phyloP scores from a whole-genome alignment of 768 basidiomycete species.

The Phanerochaete carnosa region DNA sequence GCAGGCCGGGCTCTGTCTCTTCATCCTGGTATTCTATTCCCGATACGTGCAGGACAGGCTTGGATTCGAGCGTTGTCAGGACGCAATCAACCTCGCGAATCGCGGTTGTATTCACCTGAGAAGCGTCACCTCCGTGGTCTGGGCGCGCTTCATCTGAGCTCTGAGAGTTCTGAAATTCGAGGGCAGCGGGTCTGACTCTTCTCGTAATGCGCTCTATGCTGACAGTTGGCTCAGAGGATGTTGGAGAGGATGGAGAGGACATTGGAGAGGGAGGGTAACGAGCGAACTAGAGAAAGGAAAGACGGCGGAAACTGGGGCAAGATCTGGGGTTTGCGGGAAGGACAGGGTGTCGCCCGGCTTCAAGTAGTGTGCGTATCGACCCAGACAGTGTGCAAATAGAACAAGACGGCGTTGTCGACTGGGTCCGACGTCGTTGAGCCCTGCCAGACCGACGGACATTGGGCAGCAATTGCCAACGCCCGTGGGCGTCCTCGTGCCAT shows the following conservation, averaged over 20 bases:
- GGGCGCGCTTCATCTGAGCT: constrained; percentile 39
- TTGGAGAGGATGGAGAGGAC: constrained; percentile 36
- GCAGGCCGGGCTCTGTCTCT: constrained; percentile 44
- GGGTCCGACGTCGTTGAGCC: constrained; percentile 10
- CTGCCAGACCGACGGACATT: constrained; percentile 14
- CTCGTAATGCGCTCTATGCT: constrained; percentile 38
- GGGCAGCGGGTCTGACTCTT: constrained; percentile 51
- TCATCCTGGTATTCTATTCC: constrained; percentile 27
- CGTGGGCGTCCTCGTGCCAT: constrained; percentile 2
- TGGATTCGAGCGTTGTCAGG: background rate
- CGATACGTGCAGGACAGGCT: constrained; percentile 38
- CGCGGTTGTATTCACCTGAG: constrained; percentile 30
- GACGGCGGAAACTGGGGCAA: constrained; percentile 23
- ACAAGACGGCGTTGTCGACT: background rate
- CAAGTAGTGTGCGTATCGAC: background rate
- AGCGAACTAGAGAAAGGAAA: constrained; percentile 34
- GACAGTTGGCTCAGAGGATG: constrained; percentile 38
- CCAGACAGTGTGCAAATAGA: constrained; percentile 1
- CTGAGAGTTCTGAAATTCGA: constrained; percentile 42
- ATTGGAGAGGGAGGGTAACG: constrained; percentile 34
- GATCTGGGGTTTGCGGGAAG: constrained; percentile 10
- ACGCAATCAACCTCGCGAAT: constrained; percentile 2
- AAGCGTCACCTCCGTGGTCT: constrained; percentile 32
- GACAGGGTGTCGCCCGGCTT: constrained; percentile 14
- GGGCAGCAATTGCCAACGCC: constrained; percentile 11